Conservation (phyloP, 106 monocot genomes). For the Narthecium ossifragum region DNA sequence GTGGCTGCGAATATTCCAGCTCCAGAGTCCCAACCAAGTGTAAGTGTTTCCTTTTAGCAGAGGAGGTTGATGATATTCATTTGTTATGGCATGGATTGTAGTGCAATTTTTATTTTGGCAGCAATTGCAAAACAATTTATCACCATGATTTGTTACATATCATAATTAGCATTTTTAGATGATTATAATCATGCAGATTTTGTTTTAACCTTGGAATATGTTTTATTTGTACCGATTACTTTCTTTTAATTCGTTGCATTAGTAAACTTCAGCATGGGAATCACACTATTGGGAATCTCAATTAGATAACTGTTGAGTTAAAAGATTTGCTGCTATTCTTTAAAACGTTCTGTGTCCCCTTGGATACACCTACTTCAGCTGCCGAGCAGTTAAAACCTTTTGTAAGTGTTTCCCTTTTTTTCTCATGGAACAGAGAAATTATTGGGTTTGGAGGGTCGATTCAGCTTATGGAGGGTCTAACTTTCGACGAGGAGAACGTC, state of each 20-base stretch:
- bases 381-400: constrained; percentile 8
- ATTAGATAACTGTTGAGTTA: too few species aligned
- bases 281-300: too few species aligned
- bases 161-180: background rate
- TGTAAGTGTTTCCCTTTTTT: constrained; percentile 20
- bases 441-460: constrained; percentile 94
- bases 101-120: too few species aligned
- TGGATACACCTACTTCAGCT: constrained; percentile 10
- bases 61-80: too few species aligned
- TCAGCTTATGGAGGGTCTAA: constrained; percentile 38
- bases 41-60: too few species aligned
- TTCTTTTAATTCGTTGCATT: background rate
- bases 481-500: constrained; percentile 34
- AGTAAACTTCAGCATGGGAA: background rate
- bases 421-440: constrained; percentile 61
- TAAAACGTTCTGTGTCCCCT: too few species aligned
- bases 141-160: too few species aligned
- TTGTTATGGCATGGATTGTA: too few species aligned
- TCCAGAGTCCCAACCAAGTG: constrained; percentile 67
- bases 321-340: too few species aligned
- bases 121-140: too few species aligned
- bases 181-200: background rate
- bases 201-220: background rate
- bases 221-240: background rate
- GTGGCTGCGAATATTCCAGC: constrained; percentile 71